Base-by-base conservation (phyloP, 2,329 filamentous ascomycete species). In the Sarocladiaceae sp. region DNA sequence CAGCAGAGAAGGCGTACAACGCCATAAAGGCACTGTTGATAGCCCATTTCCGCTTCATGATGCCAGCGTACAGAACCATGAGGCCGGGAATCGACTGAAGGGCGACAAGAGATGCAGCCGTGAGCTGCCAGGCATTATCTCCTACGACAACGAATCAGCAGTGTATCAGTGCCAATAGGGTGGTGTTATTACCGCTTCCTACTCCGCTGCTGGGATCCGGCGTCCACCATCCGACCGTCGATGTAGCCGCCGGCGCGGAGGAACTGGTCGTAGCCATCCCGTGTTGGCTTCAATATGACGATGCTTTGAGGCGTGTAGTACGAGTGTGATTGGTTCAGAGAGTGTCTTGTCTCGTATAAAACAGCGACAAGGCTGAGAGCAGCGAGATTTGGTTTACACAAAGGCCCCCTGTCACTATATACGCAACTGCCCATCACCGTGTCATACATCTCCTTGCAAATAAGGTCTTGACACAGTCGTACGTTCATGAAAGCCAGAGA, bases 1-100 rank as follows among this genome's bases (percentile, higher is more conserved):
- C 45, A 4, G 44, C 32, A n/a, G 47, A 33, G 18, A 48, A 48
- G 16, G 47, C 47, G 15, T 48, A 48, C 10, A 48, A 45, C 12
- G 47, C 47, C 47, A 48, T 48, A 26, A 48, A 48, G n/a, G 47
- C 47, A 27, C 47, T 48, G 34, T 48, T 48, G 12, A 48, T 47
- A 19, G 47, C 47, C 47, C 47, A 48, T 12, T 48, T 48, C 47
- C 44, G 40, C 41, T 47, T 46, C 45, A 48, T 47, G 24, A 47
- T 42, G 15, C 47, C 47, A 3, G 47, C 47, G 12, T 48, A 48
- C 1, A 48, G 31, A 2, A 47, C 47, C 29, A 48, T 32, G 29
- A 48, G 47, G n/a, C 47, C 47, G 21, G 47, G 47, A 26, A 48
- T 20, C 5, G 47, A 48, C 15, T 48, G 47, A n/a, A 48, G 24